Base-by-base conservation (phyloP, 352 stramenopile genomes). In the Globisporangium iwayamae region DNA sequence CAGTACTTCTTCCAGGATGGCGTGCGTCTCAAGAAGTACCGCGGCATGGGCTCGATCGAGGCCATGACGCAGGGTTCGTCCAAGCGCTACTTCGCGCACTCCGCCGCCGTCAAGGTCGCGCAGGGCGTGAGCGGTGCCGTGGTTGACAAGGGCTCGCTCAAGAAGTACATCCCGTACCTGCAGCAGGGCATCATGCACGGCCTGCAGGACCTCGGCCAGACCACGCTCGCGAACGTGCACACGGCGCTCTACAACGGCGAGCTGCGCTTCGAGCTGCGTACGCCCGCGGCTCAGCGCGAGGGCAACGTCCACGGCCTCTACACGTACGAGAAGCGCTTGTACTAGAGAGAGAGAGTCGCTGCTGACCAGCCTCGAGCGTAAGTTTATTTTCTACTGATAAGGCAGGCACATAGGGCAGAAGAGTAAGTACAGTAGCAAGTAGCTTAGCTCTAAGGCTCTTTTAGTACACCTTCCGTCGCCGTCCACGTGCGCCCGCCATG, bases 1-100 rank as follows among this genome's bases (percentile, higher is more conserved):
- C 96, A 99, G 75, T 99, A 99, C 84, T 99, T 99, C 75, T 99
- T 99, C 84, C 97, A 99, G 85, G 97, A 99, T 75, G 98, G 98
- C 48, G 97, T 99, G 62, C 95, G 98, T 61, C 82, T 99, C 36
- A 99, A 99, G 82, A 97, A 98, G 74, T 99, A 99, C 85, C 93
- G 98, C 71, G 98, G 98, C 65, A 99, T 99, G 98, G 98, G 98
- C 58, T 99, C 94, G 60, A 92, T 99, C 30, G 98, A 99, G 76
- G 98, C 98, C 52, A 99, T 99, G 97, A 93, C 83, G 22, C 97
- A 99, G 71, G 98, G 98, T 32, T 98, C 89, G 36, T 95, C 84
- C 59, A 97, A 97, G 82, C 87, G 93, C 45, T 97, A 97, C 81
- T 97, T 97, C 71, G 88, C 84, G 18, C 83, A 90, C 56, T 78